These are phyloP conservation scores for Mycena albidolilacea DNA, from an alignment of 768 basidiomycete genomes.

Conservation along the genomic window DNA sequence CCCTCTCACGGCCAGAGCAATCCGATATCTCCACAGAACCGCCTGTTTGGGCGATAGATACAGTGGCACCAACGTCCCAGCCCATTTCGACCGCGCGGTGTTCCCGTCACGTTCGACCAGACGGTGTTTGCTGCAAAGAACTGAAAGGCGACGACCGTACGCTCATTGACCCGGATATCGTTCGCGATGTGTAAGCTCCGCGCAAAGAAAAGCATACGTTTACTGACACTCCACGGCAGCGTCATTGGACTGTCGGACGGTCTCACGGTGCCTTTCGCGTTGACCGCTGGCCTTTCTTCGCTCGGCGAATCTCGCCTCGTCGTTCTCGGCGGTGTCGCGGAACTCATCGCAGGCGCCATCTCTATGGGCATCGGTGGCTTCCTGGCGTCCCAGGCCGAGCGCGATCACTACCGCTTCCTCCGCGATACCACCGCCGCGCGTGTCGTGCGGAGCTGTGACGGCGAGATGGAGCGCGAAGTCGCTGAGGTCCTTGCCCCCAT, in stretches of 20 bases:
- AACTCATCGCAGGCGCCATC: conserved; percentile 96
- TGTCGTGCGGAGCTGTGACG: conserved; percentile 90
- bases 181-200: conserved; percentile 84
- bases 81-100: conserved; percentile 72
- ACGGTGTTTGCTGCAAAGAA: conserved; percentile 91
- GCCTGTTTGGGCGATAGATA: conserved; percentile 77
- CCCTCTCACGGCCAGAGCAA: conserved; percentile 30
- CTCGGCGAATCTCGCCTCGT: conserved; percentile 94
- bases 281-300: conserved; percentile 91
- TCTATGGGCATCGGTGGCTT: conserved; percentile 99
- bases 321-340: conserved; percentile 93
- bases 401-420: conserved; percentile 93
- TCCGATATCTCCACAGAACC: conserved; percentile 53
- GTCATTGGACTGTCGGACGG: conserved; percentile 94
- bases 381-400: conserved; percentile 96
- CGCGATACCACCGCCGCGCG: conserved; percentile 81
- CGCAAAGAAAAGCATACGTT: background rate
- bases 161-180: conserved; percentile 88
- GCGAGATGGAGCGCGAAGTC: conserved; percentile 98
- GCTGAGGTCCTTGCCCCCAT: conserved; percentile 88
- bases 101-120: conserved; percentile 63
- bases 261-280: conserved; percentile 91
- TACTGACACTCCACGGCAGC: conserved; percentile 53
- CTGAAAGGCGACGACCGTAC: conserved; percentile 87
- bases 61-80: conserved; percentile 52